Conservation (phyloP, 1,139 yeast species). For the Suhomyces kunorum region DNA sequence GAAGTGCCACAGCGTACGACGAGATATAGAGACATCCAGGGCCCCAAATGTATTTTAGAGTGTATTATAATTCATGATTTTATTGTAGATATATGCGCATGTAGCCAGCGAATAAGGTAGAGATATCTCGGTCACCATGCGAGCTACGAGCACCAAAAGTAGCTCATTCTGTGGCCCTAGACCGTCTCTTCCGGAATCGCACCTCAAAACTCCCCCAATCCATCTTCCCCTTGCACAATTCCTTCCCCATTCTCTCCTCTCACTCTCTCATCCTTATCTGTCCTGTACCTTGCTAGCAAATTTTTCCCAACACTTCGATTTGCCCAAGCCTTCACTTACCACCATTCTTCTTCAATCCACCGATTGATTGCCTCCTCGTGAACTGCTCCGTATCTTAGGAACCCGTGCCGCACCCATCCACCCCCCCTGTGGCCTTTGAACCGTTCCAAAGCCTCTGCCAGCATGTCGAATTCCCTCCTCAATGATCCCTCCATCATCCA, state of each 20-base stretch:
- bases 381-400: neutral
- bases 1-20: neutral
- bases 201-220: neutral
- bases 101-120: too few species aligned
- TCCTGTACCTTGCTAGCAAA: slow-evolving; percentile 10
- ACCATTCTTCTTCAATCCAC: slow-evolving; percentile 1
- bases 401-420: neutral
- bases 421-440: neutral
- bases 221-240: too few species aligned
- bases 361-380: neutral
- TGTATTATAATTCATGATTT: slow-evolving; percentile 2
- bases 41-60: slow-evolving; percentile 2
- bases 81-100: neutral
- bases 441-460: slow-evolving; percentile 6
- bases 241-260: neutral
- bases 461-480: slow-evolving; percentile 26
- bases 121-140: neutral
- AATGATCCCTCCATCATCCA: slow-evolving; percentile 39
- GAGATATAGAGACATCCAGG: neutral
- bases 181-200: neutral
- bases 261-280: slow-evolving; percentile 1
- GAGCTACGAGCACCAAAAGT: neutral
- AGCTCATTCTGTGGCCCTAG: neutral
- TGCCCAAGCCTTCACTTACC: neutral
- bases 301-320: slow-evolving; percentile 5